Conservation (phyloP, 768 basidiomycete genomes). For the Rhizopogon roseolus region DNA sequence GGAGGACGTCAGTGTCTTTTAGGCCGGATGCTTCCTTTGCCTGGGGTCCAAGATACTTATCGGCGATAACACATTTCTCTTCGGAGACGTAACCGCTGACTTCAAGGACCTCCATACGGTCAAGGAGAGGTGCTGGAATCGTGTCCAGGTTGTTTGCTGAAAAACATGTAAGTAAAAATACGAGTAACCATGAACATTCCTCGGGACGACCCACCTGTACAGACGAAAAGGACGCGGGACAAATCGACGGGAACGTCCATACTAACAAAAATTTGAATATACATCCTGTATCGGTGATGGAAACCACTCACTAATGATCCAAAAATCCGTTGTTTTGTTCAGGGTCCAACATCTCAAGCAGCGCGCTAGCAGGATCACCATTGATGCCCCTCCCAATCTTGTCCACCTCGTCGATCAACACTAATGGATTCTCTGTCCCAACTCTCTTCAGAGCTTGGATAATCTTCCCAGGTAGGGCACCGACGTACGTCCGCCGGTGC, state of each 20-base stretch:
- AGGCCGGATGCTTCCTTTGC: constrained; percentile 90
- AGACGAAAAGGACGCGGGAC: constrained; percentile 94
- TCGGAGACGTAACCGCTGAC: constrained; percentile 93
- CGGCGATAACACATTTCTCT: constrained; percentile 86
- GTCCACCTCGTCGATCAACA: constrained; percentile 94
- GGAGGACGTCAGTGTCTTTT: constrained; percentile 73
- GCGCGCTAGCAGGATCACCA: constrained; percentile 87
- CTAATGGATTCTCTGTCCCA: constrained; percentile 90
- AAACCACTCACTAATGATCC: constrained; percentile 79
- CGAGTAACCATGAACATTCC: constrained; percentile 1
- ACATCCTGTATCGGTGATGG: neutral
- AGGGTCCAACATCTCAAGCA: constrained; percentile 91
- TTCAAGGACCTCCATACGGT: constrained; percentile 96
- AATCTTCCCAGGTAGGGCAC: constrained; percentile 91
- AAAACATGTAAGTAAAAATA: constrained; percentile 7
- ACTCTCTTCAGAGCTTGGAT: constrained; percentile 92
- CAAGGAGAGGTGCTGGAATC: constrained; percentile 88
- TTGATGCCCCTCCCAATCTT: constrained; percentile 91
- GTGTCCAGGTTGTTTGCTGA: constrained; percentile 89
- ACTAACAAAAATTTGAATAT: constrained; percentile 31
- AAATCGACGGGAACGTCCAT: constrained; percentile 97
- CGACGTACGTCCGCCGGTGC: constrained; percentile 94
- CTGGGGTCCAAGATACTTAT: constrained; percentile 85
- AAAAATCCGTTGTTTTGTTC: constrained; percentile 94
- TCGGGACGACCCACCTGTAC: constrained; percentile 52